A percentile compares a stretch with the other conserved stretches of the same genome.
Conservation (phyloP, 129 eudicot genomes). For the Artemisia annua region DNA sequence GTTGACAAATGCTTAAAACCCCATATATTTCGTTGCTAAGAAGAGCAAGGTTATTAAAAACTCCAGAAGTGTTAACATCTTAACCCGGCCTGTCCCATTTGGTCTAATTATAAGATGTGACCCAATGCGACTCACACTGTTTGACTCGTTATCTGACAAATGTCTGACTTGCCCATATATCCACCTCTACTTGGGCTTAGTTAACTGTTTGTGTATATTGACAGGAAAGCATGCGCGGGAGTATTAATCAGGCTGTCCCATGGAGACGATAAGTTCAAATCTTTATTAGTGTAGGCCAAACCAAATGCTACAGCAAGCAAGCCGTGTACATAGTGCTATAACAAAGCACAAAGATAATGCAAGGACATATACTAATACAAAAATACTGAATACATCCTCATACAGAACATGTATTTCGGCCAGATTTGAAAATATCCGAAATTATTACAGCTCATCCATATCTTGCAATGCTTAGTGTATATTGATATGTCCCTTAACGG, state of each 20-base stretch:
- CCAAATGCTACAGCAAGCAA: neutral
- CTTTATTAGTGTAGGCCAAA: neutral
- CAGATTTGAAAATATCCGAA: conserved; percentile 9
- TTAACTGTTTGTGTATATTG: neutral
- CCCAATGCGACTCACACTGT: no score
- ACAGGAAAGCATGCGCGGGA: conserved; percentile 48
- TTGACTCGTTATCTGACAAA: no score
- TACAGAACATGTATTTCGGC: no score
- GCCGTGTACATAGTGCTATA: neutral
- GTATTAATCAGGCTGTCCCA: conserved; percentile 53
- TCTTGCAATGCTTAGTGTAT: neutral
- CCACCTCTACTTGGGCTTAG: neutral
- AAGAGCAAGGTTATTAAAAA: no score
- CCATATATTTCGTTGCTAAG: no score
- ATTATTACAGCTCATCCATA: conserved; percentile 20
- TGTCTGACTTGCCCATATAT: no score
- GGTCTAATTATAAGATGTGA: no score
- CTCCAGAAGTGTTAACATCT: no score
- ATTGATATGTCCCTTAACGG: conserved; percentile 9
- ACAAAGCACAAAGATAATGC: neutral
- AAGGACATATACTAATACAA: no score
- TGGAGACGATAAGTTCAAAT: conserved; percentile 34
- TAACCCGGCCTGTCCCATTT: no score
- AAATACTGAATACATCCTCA: neutral
- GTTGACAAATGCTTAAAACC: no score